These are phyloP conservation scores for Lentinula guzmanii DNA, from an alignment of 768 basidiomycete species.

Conservation along the genomic window DNA sequence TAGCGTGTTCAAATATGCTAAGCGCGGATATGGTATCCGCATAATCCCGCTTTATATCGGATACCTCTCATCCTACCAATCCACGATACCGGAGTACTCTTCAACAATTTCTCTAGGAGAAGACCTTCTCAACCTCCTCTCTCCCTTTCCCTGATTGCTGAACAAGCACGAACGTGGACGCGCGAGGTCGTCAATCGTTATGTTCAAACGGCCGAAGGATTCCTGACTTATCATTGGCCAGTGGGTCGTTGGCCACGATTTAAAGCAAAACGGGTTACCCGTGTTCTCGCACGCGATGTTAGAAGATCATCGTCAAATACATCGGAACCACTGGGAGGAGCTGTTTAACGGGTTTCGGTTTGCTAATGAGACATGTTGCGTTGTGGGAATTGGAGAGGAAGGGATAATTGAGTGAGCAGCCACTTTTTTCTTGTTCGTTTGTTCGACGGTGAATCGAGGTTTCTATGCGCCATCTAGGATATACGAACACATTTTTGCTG, in stretches of 20 bases:
- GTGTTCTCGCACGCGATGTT: slow-evolving; percentile 11
- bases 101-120: neutral
- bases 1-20: slow-evolving; percentile 15
- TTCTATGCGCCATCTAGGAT: neutral
- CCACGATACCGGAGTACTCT: too few relatives aligned
- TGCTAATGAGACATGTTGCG: slow-evolving; percentile 14
- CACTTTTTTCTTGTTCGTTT: neutral
- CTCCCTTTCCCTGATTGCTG: neutral
- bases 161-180: slow-evolving; percentile 7
- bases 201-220: slow-evolving; percentile 1
- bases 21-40: slow-evolving; percentile 13
- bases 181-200: slow-evolving; percentile 2
- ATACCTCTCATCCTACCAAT: neutral
- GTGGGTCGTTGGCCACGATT: neutral
- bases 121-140: neutral
- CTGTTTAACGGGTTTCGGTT: slow-evolving; percentile 9
- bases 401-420: neutral
- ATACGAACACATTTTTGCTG: slow-evolving; percentile 4
- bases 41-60: slow-evolving; percentile 12
- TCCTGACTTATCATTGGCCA: slow-evolving; percentile 9
- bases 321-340: neutral
- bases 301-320: slow-evolving; percentile 4
- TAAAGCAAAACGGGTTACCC: neutral
- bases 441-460: neutral
- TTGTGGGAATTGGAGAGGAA: slow-evolving; percentile 11